Evolutionary conservation across 2,329 filamentous ascomycete genomes (phyloP).

Genomic region (Epichloe sp.): DNA sequence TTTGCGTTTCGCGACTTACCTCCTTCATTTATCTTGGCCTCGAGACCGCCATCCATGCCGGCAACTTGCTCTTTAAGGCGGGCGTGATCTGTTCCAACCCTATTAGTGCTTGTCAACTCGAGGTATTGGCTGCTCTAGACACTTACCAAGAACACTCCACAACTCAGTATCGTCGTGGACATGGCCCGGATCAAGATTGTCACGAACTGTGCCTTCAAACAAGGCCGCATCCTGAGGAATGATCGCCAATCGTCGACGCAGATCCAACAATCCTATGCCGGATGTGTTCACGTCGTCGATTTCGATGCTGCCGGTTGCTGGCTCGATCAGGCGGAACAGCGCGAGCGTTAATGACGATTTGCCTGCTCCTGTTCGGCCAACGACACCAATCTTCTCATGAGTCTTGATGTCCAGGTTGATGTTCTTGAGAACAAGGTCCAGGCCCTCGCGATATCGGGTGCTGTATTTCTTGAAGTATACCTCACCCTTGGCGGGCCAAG

Average conservation of each 20-base stretch:
- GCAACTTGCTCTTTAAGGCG: constrained; percentile 82
- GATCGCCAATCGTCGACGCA: constrained; percentile 81
- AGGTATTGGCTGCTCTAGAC: constrained; percentile 5
- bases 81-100: constrained; percentile 58
- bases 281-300: constrained; percentile 88
- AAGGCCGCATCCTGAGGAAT: constrained; percentile 96
- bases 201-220: constrained; percentile 84
- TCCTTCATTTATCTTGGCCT: constrained; percentile 86
- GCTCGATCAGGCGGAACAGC: constrained; percentile 91
- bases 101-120: background rate
- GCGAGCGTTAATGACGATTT: constrained; percentile 90
- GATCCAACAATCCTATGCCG: constrained; percentile 76
- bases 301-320: constrained; percentile 66
- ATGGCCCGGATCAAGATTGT: constrained; percentile 90
- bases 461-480: constrained; percentile 91
- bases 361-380: constrained; percentile 88
- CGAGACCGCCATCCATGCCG: constrained; percentile 77
- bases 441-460: constrained; percentile 76
- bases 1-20: constrained; percentile 42
- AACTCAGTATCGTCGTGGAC: constrained; percentile 94
- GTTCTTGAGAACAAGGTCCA: constrained; percentile 88
- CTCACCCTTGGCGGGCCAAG: constrained; percentile 82
- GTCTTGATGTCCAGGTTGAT: constrained; percentile 87
- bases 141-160: constrained; percentile 84
- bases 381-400: constrained; percentile 95